Evolutionary conservation across 1,284 basidiomycete species (phyloP), one percentile per base, ranked within the genome.

Genomic region (Rhodotorula glutinis): DNA sequence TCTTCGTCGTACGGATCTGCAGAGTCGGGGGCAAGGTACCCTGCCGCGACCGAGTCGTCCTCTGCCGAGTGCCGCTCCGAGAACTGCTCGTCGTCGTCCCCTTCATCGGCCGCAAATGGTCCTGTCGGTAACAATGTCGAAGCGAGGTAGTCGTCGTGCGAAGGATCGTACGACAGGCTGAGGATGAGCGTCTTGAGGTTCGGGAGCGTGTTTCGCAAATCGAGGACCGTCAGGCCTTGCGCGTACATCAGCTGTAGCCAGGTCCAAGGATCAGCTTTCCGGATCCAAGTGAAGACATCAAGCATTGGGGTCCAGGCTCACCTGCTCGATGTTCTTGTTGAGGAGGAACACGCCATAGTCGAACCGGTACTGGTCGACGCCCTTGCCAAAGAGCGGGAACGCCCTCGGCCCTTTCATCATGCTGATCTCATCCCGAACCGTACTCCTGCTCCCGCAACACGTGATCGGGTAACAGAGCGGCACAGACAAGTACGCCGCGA

Each of bases 321-420:
- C 92, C 84, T 92, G 83, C 81, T 98, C 95, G 71, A 98, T 92
- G 78, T 99, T 84, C 81, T 98, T 99, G 82, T 98, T 98, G 47
- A 98, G 82, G 56, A 98, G 80, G 78, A 96, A 98, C 7, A 98
- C 93, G 14, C 88, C 96, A 80, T 98, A 99, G 78, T 98, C 95
- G 78, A 96, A 99, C 38, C 96, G 85, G 79, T 98, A 98, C 51
- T 88, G 87, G 78, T 98, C 96, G 63, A 97, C 92, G 16, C 93
- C 92, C 79, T 87, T 91, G 0, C 90, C 89, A 77, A 93, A 98
- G 44, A 99, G 81, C 16, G 95, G 94, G 78, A 96, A 97, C 90
- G 91, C 89, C 77, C 93, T 82, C 19, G 92, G 91, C 3, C 94
- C 93, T 71, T 92, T 88, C 88, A 97, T 95, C 11, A 88, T 87